phyloP scores from a whole-genome alignment of 495 filamentous ascomycete species.

The Hypoxylon fragiforme region DNA sequence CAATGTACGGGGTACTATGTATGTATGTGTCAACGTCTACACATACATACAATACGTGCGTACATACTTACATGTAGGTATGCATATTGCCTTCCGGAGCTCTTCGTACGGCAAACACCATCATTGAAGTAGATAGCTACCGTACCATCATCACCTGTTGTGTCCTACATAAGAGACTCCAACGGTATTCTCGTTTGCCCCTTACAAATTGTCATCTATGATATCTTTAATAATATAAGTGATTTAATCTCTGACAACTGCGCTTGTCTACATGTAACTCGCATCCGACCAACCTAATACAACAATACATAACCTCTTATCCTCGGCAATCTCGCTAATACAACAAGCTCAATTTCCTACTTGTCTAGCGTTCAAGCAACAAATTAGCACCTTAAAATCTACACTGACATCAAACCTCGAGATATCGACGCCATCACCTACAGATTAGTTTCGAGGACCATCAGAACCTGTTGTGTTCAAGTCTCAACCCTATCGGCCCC shows the following conservation, averaged over 20 bases:
- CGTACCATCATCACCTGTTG: conserved; percentile 26
- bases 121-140: not conserved
- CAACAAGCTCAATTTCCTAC: conserved; percentile 11
- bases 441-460: conserved; percentile 6
- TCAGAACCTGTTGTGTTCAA: conserved; percentile 3
- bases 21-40: too few species aligned
- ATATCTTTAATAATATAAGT: too few species aligned
- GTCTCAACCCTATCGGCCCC: conserved; percentile 27
- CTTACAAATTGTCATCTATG: conserved; percentile 10
- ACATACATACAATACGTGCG: too few species aligned
- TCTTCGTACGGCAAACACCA: conserved; percentile 16
- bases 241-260: conserved; percentile 8
- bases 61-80: too few species aligned
- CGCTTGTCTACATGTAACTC: not conserved
- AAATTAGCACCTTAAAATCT: conserved; percentile 1
- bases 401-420: conserved; percentile 28
- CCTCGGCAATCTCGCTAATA: conserved; percentile 25
- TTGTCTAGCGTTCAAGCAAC: conserved; percentile 5
- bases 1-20: too few species aligned
- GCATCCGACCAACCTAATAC: conserved; percentile 1
- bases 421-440: conserved; percentile 30
- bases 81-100: conserved; percentile 21
- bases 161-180: conserved; percentile 4
- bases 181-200: conserved; percentile 11
- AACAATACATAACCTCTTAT: not conserved